A percentile compares a stretch with the other conserved stretches of the same genome.
These are phyloP conservation scores for Penicillium desertorum DNA, from an alignment of 495 filamentous ascomycete genomes.

Conservation along the genomic window DNA sequence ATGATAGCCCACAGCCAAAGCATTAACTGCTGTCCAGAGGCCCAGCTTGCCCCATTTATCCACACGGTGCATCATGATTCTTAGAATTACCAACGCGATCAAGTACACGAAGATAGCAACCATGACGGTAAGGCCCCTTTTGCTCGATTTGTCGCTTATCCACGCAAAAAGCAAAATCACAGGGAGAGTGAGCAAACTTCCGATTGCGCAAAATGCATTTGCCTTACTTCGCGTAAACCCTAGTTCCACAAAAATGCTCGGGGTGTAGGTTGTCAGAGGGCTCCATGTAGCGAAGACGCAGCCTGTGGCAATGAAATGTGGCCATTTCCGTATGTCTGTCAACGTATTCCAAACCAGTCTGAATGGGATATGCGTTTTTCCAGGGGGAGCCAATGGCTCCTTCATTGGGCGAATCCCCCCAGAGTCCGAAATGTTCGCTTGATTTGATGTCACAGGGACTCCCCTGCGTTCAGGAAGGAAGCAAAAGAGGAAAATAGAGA, in stretches of 20 bases:
- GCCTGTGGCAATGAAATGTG: constrained; percentile 39
- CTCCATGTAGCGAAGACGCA: constrained; percentile 40
- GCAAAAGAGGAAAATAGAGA: constrained; percentile 21
- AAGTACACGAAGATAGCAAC: constrained; percentile 27
- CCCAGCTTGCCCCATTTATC: constrained; percentile 28
- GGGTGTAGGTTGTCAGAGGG: constrained; percentile 40
- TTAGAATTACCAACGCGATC: constrained; percentile 20
- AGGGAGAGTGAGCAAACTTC: constrained; percentile 30
- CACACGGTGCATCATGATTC: constrained; percentile 17
- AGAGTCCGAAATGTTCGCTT: background rate
- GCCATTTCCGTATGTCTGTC: constrained; percentile 29
- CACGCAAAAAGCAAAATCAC: constrained; percentile 36
- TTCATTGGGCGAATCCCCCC: background rate
- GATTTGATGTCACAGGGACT: background rate
- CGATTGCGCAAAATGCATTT: constrained; percentile 40
- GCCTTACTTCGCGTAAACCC: constrained; percentile 32
- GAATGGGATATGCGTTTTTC: constrained; percentile 11
- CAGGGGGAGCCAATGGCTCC: background rate
- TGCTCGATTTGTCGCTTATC: constrained; percentile 25
- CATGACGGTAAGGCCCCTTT: constrained; percentile 28
- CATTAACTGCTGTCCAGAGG: constrained; percentile 35
- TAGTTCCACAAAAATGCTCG: constrained; percentile 36
- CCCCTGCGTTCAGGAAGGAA: constrained; percentile 1
- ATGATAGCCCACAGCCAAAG: constrained; percentile 36
- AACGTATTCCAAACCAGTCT: constrained; percentile 20